Evolutionary conservation across 768 basidiomycete species (phyloP), one percentile per base, ranked within the genome.

Genomic region (Rhizopogon rudus): DNA sequence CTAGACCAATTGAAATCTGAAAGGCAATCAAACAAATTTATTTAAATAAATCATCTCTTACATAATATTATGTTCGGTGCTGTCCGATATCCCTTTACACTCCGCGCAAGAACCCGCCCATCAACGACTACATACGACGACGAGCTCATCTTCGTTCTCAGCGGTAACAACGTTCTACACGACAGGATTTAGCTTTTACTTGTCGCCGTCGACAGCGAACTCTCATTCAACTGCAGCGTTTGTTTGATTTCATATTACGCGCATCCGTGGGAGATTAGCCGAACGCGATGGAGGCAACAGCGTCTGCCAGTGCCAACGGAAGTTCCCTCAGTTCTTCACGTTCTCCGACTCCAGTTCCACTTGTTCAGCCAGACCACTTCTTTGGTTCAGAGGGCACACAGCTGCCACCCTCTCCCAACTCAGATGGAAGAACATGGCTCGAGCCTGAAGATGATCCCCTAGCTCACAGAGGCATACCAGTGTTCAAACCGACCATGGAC

Each of bases 401-500:
- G 10, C 59, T 75, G 0, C 81, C 81, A 2, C 82, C 80, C 7
- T 88, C 87, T 6, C 86, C 87, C 9, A 67, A 78, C 57, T 85
- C 84, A 2, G 80, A 83, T 58, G 81, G 81, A 29, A 78, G 79
- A 58, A 74, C 77, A 39, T 89, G 84, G 82, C 75, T 91, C 35
- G 81, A 84, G 60, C 91, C 91, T n/a, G 77, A 77, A 29, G 88
- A 91, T 63, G 91, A 93, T 75, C 88, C 84, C 25, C 65, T 84
- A 29, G 90, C 91, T 0, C 81, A 86, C 62, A 87, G 90, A 48
- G 97, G 96, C 39, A 96, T 98, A 44, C 97, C 96, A 5, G 93
- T 99, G 10, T 99, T 99, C 80, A 88, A 84, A 67, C 97, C 97
- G 8, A 84, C 88, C 2, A 88, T 95, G 83, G 86, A 87, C 50